phyloP scores from a whole-genome alignment of 2,329 filamentous ascomycete genomes.

The Akanthomyces muscarius region DNA sequence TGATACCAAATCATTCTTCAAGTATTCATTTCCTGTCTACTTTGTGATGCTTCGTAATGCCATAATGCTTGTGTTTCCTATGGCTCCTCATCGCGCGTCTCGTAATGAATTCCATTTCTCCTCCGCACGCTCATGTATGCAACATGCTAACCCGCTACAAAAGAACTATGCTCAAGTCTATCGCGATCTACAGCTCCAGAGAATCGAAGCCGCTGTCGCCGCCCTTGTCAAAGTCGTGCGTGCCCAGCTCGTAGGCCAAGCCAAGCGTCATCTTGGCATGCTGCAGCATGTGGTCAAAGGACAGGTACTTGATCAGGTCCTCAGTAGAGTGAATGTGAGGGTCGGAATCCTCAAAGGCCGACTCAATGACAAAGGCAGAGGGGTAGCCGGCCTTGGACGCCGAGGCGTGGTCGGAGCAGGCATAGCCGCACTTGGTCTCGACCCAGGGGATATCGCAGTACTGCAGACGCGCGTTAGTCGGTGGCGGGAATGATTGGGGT shows the following conservation, averaged over 20 bases:
- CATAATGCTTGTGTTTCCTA: background rate
- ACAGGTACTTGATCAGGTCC: constrained; percentile 66
- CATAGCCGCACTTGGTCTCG: constrained; percentile 85
- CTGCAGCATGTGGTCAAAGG: constrained; percentile 88
- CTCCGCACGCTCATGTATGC: too few relatives aligned
- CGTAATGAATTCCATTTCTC: too few relatives aligned
- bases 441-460: constrained; percentile 89
- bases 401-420: constrained; percentile 71
- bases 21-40: too few relatives aligned
- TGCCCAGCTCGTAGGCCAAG: constrained; percentile 78
- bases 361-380: constrained; percentile 73
- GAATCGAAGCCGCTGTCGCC: background rate
- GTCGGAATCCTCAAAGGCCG: constrained; percentile 62
- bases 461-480: constrained; percentile 29
- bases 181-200: background rate
- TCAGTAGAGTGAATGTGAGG: constrained; percentile 67
- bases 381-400: constrained; percentile 72
- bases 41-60: background rate
- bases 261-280: constrained; percentile 82
- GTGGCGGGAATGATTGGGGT: background rate
- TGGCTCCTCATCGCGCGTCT: too few relatives aligned
- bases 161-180: background rate
- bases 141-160: background rate
- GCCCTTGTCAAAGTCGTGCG: constrained; percentile 57
- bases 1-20: too few relatives aligned